phyloP scores from a whole-genome alignment of 768 basidiomycete genomes.

The Xanthoconium stramineum region DNA sequence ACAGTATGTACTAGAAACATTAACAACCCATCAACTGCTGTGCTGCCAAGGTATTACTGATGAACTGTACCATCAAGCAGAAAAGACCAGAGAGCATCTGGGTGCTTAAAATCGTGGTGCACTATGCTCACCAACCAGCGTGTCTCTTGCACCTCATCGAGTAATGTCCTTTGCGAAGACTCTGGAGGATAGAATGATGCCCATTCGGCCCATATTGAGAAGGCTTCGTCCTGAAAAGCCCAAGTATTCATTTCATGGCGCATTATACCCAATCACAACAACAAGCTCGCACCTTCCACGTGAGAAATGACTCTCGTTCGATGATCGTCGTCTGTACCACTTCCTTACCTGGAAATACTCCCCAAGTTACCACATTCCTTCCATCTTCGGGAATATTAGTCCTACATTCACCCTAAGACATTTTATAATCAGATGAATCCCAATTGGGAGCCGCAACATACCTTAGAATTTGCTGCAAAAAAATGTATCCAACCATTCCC shows the following conservation, averaged over 20 bases:
- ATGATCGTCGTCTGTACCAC: conserved; percentile 96
- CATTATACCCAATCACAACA: background rate
- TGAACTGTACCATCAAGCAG: conserved; percentile 42
- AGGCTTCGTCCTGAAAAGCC: conserved; percentile 80
- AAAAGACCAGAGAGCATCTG: conserved; percentile 81
- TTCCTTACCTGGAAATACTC: conserved; percentile 95
- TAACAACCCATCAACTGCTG: background rate
- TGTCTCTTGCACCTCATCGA: conserved; percentile 66
- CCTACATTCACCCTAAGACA: conserved; percentile 63
- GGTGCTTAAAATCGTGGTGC: conserved; percentile 88
- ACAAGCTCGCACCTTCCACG: conserved; percentile 79
- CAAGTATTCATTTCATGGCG: no score
- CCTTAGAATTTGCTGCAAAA: conserved; percentile 79
- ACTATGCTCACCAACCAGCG: conserved; percentile 91
- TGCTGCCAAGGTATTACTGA: background rate
- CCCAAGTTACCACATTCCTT: conserved; percentile 98
- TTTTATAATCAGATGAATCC: background rate
- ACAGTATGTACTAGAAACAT: no score
- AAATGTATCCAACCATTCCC: conserved; percentile 74
- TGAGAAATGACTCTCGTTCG: conserved; percentile 88
- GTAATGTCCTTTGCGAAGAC: conserved; percentile 67
- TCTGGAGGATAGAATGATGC: conserved; percentile 77
- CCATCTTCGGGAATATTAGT: conserved; percentile 78
- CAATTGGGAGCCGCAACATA: conserved; percentile 31
- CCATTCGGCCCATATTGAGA: conserved; percentile 96